Conservation (phyloP, 805 yeast species). For the Monosporozyma aerobia region DNA sequence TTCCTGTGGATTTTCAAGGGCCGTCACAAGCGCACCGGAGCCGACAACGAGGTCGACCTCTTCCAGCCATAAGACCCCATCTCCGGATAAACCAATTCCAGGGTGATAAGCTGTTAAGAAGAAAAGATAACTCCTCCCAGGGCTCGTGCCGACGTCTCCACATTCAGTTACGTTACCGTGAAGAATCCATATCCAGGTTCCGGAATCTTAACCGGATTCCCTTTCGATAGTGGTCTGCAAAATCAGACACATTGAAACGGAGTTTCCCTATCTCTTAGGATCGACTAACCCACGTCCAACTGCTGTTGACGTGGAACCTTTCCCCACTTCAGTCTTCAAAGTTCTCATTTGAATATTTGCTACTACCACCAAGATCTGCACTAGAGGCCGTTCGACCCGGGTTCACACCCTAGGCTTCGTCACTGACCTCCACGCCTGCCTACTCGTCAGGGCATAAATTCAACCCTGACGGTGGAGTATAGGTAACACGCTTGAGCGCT, state of each 20-base stretch:
- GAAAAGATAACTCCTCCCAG: constrained; percentile 38
- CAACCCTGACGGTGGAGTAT: neutral
- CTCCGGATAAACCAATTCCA: constrained; percentile 36
- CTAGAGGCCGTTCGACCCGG: neutral
- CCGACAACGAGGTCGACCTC: constrained; percentile 32
- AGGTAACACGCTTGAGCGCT: neutral
- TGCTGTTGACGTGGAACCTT: neutral
- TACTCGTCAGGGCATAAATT: neutral
- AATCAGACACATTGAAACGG: neutral
- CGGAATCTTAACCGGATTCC: constrained; percentile 38
- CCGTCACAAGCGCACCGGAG: constrained; percentile 36
- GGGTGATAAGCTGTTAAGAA: constrained; percentile 35
- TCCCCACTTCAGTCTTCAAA: neutral
- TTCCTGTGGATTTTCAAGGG: constrained; percentile 36
- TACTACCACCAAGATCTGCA: neutral
- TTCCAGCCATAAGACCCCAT: constrained; percentile 34
- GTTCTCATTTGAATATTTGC: neutral
- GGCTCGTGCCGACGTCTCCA: constrained; percentile 26
- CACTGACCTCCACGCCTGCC: neutral
- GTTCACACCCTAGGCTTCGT: neutral
- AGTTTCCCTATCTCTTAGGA: neutral
- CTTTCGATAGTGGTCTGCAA: constrained; percentile 31
- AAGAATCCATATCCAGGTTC: constrained; percentile 36
- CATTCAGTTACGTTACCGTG: constrained; percentile 37
- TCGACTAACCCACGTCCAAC: neutral